Evolutionary conservation across 345 rosid species (phyloP), one percentile per base, ranked within the genome.

Genomic region (Eucalyptus grandis): DNA sequence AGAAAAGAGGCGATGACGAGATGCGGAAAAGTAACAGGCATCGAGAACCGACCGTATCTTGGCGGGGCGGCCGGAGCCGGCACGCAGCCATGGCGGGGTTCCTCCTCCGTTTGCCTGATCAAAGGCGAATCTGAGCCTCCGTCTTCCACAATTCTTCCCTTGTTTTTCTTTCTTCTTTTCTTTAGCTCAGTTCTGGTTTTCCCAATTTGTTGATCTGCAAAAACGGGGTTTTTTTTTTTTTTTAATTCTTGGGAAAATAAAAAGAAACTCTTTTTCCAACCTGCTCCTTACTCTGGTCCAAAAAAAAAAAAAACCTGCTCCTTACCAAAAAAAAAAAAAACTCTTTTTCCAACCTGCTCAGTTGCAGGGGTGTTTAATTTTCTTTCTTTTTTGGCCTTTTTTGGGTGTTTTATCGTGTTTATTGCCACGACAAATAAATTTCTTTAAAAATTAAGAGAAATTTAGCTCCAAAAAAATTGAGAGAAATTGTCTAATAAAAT

Each of bases 11-110:
- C 67, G 69, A 88, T 88, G 89, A 88, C 54, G 89, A 88, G 53
- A 31, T 22, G 54, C 27, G 53, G 65, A 24, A 67, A 62, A 27
- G 83, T 19, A 14, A 87, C 88, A 87, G 47, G 88, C 62, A 31
- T 24, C 17, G 72, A 50, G 86, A 51, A 24, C 58, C 43, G 85
- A 47, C 89, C 89, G 86, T 83, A 88, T 88, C 90, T 88, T 88
- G 90, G 90, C 90, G 56, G n/a, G 90, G 87, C 65, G 90, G 60
- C 83, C 40, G 6, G 22, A 77, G 60, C 51, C 31, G 56, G 90
- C 46, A 7, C 90, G 87, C 90, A 88, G 90, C 90, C 90, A 88
- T 81, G 90, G 90, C 86, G 69, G 87, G 88, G 89, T 87, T 89
- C 90, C 62, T 69, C 22, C 83, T 51, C 17, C 34, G 9, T 9